Evolutionary conservation across 768 basidiomycete species (phyloP), one percentile per base, ranked within the genome.

Genomic region (Trametes punicea): DNA sequence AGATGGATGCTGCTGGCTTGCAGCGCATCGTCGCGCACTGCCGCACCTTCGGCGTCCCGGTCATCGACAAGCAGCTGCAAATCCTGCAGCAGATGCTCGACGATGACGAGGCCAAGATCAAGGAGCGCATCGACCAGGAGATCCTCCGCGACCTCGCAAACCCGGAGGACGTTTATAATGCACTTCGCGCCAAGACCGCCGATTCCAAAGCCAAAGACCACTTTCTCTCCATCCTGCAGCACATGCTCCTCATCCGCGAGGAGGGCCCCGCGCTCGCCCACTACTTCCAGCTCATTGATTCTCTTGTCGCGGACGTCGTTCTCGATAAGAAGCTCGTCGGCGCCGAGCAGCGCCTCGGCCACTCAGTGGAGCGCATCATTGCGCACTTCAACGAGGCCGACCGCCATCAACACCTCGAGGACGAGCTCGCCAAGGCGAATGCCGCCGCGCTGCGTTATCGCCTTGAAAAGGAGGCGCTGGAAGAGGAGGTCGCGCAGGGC

Each of bases 151-250:
- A 90, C 67, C 79, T 97, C 61, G 81, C 81, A 36, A 84, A 88
- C 57, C 88, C 92, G 16, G 82, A 87, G 64, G 94, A 98, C 66
- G 86, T 98, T 29, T 96, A 89, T 74, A 83, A 86, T 50, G 88
- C 90, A 2, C 78, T 99, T 44, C 80, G 81, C 59, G 73, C 82
- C n/a, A 87, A 81, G 68, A 85, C 87, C n/a, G 78, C 84, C 57
- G 87, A 87, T 39, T 84, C 88, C 13, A 83, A 82, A 56, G 93
- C 94, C 6, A 77, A 80, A 62, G 85, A 90, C 60, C 86, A 95
- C 68, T 89, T 99, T 69, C 75, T 95, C 38, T 91, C 92, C n/a
- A 88, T 93, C 71, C 82, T 98, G 81, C 93, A 93, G 67, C 94
- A 98, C 71, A 70, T 99, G 54, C 77, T 98, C 18, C 82, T 98